phyloP scores from a whole-genome alignment of 768 basidiomycete species.

The Trametes gibbosa region DNA sequence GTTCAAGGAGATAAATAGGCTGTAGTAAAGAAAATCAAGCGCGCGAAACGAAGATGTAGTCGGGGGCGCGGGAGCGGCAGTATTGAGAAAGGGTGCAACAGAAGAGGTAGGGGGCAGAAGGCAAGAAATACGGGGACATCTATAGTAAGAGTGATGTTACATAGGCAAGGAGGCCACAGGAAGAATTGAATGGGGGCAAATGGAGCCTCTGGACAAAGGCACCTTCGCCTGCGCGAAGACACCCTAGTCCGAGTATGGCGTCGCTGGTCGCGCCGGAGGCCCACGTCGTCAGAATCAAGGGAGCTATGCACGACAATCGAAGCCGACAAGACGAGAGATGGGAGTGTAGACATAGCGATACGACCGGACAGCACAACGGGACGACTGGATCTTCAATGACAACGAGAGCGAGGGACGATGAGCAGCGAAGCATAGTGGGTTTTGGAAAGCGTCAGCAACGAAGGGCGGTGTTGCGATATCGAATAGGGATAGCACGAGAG shows the following conservation, averaged over 20 bases:
- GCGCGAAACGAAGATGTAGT: not conserved
- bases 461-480: not conserved
- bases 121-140: slow-evolving; percentile 14
- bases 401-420: slow-evolving; percentile 8
- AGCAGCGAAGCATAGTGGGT: slow-evolving; percentile 5
- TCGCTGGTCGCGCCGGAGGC: slow-evolving; percentile 5
- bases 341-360: slow-evolving; percentile 19
- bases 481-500: not conserved
- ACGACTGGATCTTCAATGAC: slow-evolving; percentile 14
- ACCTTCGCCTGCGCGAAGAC: slow-evolving; percentile 11
- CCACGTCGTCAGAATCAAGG: not conserved
- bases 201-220: slow-evolving; percentile 1
- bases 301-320: not conserved
- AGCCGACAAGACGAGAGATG: not conserved
- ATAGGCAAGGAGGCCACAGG: not conserved
- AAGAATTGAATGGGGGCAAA: slow-evolving; percentile 16
- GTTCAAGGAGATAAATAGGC: slow-evolving; percentile 18
- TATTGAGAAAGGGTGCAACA: not conserved
- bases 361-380: slow-evolving; percentile 8
- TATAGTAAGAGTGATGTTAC: slow-evolving; percentile 11
- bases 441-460: not conserved
- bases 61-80: not conserved
- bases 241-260: not conserved
- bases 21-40: not conserved
- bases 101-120: not conserved